These are phyloP conservation scores for Pestalotiopsis sp. DNA, from an alignment of 2,329 filamentous ascomycete species.

Conservation along the genomic window DNA sequence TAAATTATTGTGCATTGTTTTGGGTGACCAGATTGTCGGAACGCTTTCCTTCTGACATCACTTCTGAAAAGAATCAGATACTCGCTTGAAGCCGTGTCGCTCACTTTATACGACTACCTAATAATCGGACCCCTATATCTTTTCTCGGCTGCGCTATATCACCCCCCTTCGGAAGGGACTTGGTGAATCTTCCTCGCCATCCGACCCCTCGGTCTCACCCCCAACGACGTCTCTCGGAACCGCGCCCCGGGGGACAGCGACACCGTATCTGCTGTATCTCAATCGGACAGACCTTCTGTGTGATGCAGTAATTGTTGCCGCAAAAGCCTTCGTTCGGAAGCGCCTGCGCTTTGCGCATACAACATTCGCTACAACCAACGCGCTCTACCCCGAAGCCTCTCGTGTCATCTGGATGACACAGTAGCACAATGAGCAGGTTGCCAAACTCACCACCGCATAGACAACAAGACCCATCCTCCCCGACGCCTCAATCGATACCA, in stretches of 20 bases:
- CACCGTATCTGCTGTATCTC: background rate
- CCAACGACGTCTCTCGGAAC: background rate
- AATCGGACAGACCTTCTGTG: constrained; percentile 13
- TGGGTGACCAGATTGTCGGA: background rate
- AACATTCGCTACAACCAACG: constrained; percentile 18
- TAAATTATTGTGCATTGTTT: background rate
- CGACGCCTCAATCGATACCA: constrained; percentile 66
- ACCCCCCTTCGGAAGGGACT: background rate
- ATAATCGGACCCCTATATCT: background rate
- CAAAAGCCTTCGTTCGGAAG: constrained; percentile 19
- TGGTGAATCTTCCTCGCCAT: background rate
- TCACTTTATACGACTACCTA: background rate
- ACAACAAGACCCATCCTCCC: constrained; percentile 47
- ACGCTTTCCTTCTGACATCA: constrained; percentile 9
- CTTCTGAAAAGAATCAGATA: background rate
- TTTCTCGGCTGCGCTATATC: background rate
- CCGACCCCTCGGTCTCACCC: constrained; percentile 12
- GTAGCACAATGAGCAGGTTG: constrained; percentile 45
- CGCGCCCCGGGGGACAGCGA: background rate
- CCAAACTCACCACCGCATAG: constrained; percentile 43
- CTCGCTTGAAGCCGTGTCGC: background rate
- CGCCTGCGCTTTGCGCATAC: constrained; percentile 28
- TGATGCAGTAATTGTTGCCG: constrained; percentile 24
- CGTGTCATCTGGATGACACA: constrained; percentile 24
- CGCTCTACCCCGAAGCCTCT: constrained; percentile 17